phyloP scores from a whole-genome alignment of 2,329 filamentous ascomycete genomes.

The Nigrospora sphaerica region DNA sequence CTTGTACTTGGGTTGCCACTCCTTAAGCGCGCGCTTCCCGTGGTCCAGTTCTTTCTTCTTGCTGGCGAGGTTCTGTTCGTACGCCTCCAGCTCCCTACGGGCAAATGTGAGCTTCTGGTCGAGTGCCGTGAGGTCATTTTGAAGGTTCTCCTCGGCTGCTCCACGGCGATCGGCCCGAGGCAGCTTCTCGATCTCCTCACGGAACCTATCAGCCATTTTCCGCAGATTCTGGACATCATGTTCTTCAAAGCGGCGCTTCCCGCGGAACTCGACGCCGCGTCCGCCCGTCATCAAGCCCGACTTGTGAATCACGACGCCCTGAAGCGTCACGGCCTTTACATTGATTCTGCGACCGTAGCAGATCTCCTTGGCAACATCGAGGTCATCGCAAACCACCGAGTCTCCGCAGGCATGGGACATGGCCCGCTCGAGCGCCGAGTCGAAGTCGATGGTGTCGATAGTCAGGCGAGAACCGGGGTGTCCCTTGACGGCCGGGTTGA shows the following conservation, averaged over 20 bases:
- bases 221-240: conserved; percentile 81
- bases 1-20: conserved; percentile 70
- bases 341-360: conserved; percentile 80
- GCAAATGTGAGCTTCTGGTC: conserved; percentile 68
- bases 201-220: conserved; percentile 66
- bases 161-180: conserved; percentile 72
- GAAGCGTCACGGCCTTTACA: conserved; percentile 88
- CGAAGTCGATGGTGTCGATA: conserved; percentile 94
- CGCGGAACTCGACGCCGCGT: conserved; percentile 67
- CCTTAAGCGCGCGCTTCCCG: conserved; percentile 64
- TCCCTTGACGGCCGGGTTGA: conserved; percentile 86
- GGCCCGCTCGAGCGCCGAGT: conserved; percentile 78
- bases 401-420: conserved; percentile 94
- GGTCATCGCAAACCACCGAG: conserved; percentile 85
- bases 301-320: conserved; percentile 96
- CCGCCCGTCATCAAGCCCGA: conserved; percentile 95
- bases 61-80: conserved; percentile 77
- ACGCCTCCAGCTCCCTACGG: conserved; percentile 68
- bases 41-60: conserved; percentile 77
- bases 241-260: conserved; percentile 81
- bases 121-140: conserved; percentile 71
- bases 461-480: conserved; percentile 80
- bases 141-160: conserved; percentile 71
- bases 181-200: conserved; percentile 70
- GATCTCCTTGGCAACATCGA: conserved; percentile 81